A percentile compares a stretch with the other conserved stretches of the same genome.
phyloP scores from a whole-genome alignment of 2,329 filamentous ascomycete genomes.

The Alternaria sp. region DNA sequence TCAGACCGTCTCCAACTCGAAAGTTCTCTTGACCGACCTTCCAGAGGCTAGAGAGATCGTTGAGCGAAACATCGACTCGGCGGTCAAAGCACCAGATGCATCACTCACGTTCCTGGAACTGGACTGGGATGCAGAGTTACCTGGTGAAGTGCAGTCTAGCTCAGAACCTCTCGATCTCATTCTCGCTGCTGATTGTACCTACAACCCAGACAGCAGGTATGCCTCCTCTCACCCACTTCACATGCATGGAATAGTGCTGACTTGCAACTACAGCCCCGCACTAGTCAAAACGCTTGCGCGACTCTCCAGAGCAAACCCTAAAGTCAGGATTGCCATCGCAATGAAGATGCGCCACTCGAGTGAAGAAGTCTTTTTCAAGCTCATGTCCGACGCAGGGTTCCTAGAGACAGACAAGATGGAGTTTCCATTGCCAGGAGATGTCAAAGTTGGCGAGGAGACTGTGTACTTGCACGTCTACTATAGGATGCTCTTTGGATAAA shows the following conservation, averaged over 20 bases:
- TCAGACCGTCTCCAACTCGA: conserved; percentile 57
- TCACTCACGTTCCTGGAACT: conserved; percentile 59
- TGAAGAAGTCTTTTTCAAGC: conserved; percentile 69
- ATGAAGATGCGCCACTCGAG: conserved; percentile 72
- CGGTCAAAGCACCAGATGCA: conserved; percentile 53
- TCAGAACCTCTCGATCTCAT: conserved; percentile 61
- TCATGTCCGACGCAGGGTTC: conserved; percentile 50
- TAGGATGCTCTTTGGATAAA: too few relatives aligned
- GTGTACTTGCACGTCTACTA: conserved; percentile 33
- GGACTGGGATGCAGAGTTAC: conserved; percentile 67
- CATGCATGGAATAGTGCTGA: neutral
- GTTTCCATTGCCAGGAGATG: conserved; percentile 38
- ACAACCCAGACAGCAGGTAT: conserved; percentile 68
- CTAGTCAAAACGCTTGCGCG: conserved; percentile 64
- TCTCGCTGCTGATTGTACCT: conserved; percentile 74
- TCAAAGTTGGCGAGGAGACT: conserved; percentile 30
- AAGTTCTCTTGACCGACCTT: conserved; percentile 69
- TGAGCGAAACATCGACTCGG: conserved; percentile 59
- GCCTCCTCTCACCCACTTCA: neutral
- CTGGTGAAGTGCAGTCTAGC: conserved; percentile 25
- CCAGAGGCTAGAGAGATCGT: conserved; percentile 68
- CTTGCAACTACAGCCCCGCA: conserved; percentile 55
- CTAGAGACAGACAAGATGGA: conserved; percentile 13
- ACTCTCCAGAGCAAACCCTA: conserved; percentile 57
- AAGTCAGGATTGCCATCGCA: conserved; percentile 63